Evolutionary conservation across 768 basidiomycete genomes (phyloP).

Genomic region (Leccinum boreale): DNA sequence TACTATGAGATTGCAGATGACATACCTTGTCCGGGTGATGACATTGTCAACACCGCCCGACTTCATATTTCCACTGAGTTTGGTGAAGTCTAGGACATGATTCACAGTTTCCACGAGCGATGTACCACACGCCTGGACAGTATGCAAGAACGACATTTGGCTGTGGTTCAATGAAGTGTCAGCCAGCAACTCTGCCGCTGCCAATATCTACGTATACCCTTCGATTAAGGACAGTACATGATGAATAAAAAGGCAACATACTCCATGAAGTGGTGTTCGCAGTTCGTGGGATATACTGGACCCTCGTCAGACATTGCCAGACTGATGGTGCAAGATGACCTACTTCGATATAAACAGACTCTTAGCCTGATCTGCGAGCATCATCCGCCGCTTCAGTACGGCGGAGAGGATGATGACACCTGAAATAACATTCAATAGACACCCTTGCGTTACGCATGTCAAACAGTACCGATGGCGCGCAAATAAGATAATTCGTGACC

Average conservation of each 20-base stretch:
- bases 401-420: slow-evolving; percentile 93
- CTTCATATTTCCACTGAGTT: slow-evolving; percentile 83
- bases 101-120: slow-evolving; percentile 95
- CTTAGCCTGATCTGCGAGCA: slow-evolving; percentile 92
- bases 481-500: slow-evolving; percentile 90
- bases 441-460: not conserved
- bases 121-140: slow-evolving; percentile 93
- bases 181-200: slow-evolving; percentile 85
- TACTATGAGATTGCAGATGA: slow-evolving; percentile 6
- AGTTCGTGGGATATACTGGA: slow-evolving; percentile 85
- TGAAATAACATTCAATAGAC: slow-evolving; percentile 14
- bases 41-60: slow-evolving; percentile 75
- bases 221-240: not conserved
- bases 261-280: slow-evolving; percentile 89
- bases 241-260: slow-evolving; percentile 32
- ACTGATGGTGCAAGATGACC: slow-evolving; percentile 16
- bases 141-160: slow-evolving; percentile 85
- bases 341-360: slow-evolving; percentile 90
- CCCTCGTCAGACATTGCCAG: slow-evolving; percentile 5
- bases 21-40: slow-evolving; percentile 64
- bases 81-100: slow-evolving; percentile 95
- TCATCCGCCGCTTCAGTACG: slow-evolving; percentile 89
- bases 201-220: slow-evolving; percentile 58
- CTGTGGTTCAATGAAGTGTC: slow-evolving; percentile 81
- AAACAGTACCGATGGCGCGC: slow-evolving; percentile 70